Evolutionary conservation across 169 alveolate genomes (phyloP), one percentile per base, ranked within the genome.

Genomic region (Cystoisospora suis): DNA sequence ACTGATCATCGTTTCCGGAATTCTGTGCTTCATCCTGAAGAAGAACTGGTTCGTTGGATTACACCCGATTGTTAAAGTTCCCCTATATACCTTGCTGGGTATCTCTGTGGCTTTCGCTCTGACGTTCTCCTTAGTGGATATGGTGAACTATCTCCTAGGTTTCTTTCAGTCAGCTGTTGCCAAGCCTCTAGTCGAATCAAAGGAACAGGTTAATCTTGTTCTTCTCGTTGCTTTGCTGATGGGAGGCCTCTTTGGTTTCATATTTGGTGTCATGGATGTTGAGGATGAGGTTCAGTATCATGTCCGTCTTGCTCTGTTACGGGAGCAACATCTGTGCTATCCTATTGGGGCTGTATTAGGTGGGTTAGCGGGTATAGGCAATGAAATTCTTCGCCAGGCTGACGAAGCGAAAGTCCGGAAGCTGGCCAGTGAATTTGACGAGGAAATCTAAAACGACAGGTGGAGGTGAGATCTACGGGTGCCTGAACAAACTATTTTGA

Each of bases 191-290:
- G 98, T 97, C 29, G 98, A 96, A 88, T 94, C 98, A 0, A 94
- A 87, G 72, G 96, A 97, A 59, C 99, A 97, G 94, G 97, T 97
- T 32, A 95, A 94, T 87, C 88, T 97, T 86, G 97, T 98, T 58
- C 89, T 98, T 29, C 88, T 94, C 49, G 90, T 97, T 61, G 96
- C 99, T 38, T 91, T 97, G 69, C 65, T 96, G 49, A 97, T 98
- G 98, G 99, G 99, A 17, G 98, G 96, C 34, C 87, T 97, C 32
- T 98, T 98, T 81, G 99, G 99, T 38, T 96, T 96, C 85, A 95
- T 98, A 40, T 98, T 97, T 90, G 99, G 99, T 46, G 87, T 98
- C 61, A 94, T 98, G 94, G 99, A 97, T 90, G 98, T 97, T 38
- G 99, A 97, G 69, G 94, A 92, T 42, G 95, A 85, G 58, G 96